phyloP scores from a whole-genome alignment of 1,139 yeast species.

The Pneumocystis jirovecii region DNA sequence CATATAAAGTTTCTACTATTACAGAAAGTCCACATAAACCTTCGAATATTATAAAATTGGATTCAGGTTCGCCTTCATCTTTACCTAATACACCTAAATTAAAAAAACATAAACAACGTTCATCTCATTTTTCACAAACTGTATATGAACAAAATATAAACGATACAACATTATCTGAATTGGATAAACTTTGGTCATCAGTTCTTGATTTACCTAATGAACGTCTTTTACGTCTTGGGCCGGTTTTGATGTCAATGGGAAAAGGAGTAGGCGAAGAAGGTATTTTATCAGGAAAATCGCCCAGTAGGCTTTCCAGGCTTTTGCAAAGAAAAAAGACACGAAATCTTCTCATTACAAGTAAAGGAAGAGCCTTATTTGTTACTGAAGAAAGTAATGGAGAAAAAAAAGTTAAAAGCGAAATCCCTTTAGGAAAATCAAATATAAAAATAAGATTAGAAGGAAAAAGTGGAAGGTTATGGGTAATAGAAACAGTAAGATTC shows the following conservation, averaged over 20 bases:
- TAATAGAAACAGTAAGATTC: constrained; percentile 2
- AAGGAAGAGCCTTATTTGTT: constrained; percentile 9
- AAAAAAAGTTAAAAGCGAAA: constrained; percentile 2
- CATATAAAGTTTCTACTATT: constrained; percentile 37
- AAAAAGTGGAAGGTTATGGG: constrained; percentile 3
- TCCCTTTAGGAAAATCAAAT: constrained; percentile 1
- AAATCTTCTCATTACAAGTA: constrained; percentile 8
- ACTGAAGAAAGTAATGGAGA: constrained; percentile 7
- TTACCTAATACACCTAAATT: constrained; percentile 18
- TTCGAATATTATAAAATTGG: constrained; percentile 28
- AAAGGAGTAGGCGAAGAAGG: neutral
- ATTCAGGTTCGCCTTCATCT: constrained; percentile 14
- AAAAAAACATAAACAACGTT: constrained; percentile 15
- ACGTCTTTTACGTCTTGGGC: constrained; percentile 11
- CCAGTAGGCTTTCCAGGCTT: constrained; percentile 4
- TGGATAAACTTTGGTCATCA: constrained; percentile 15
- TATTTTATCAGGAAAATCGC: neutral
- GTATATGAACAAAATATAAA: constrained; percentile 15
- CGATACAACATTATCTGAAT: constrained; percentile 13
- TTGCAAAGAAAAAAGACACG: constrained; percentile 9
- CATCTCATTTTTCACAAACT: constrained; percentile 19
- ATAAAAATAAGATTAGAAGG: constrained; percentile 1
- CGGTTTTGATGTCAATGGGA: constrained; percentile 6
- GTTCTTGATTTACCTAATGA: constrained; percentile 22
- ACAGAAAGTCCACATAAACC: constrained; percentile 24